phyloP scores from a whole-genome alignment of 257 asterid genomes.

The Petunia secreta region DNA sequence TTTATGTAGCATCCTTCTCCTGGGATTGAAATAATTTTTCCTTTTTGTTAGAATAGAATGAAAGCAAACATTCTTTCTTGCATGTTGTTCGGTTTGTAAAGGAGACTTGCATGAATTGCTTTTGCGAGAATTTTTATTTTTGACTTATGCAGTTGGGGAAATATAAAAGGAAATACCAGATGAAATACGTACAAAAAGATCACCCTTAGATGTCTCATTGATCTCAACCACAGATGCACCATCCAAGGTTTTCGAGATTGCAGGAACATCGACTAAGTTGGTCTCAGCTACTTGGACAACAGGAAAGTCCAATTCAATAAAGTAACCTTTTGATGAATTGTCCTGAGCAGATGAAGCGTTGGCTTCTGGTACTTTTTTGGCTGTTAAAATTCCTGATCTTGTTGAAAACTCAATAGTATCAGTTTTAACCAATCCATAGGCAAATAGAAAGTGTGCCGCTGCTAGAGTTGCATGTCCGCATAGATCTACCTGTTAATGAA shows the following conservation, averaged over 20 bases:
- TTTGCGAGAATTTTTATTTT: neutral
- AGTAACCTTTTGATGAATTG: slow-evolving; percentile 40
- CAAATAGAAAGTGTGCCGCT: slow-evolving; percentile 75
- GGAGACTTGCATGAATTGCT: neutral
- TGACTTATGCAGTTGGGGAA: neutral
- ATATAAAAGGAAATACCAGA: neutral
- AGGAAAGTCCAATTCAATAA: slow-evolving; percentile 81
- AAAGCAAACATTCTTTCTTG: neutral
- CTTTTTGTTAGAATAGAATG: neutral
- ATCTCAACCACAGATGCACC: slow-evolving; percentile 67
- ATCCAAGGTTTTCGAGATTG: slow-evolving; percentile 62
- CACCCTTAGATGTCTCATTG: slow-evolving; percentile 51
- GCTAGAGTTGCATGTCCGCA: slow-evolving; percentile 98
- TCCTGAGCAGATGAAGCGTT: slow-evolving; percentile 25
- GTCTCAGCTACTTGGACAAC: slow-evolving; percentile 49
- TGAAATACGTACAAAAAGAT: slow-evolving; percentile 62
- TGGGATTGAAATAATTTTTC: neutral
- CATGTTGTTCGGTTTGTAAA: neutral
- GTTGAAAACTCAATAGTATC: slow-evolving; percentile 66
- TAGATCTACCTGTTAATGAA: slow-evolving; percentile 57
- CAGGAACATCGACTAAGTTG: slow-evolving; percentile 41
- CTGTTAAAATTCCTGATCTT: slow-evolving; percentile 71
- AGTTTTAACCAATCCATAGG: slow-evolving; percentile 52
- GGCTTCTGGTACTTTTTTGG: slow-evolving; percentile 50
- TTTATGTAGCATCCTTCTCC: neutral